Evolutionary conservation across 192 early-diverging fungal species (phyloP).

Genomic region (Linnemannia exigua): DNA sequence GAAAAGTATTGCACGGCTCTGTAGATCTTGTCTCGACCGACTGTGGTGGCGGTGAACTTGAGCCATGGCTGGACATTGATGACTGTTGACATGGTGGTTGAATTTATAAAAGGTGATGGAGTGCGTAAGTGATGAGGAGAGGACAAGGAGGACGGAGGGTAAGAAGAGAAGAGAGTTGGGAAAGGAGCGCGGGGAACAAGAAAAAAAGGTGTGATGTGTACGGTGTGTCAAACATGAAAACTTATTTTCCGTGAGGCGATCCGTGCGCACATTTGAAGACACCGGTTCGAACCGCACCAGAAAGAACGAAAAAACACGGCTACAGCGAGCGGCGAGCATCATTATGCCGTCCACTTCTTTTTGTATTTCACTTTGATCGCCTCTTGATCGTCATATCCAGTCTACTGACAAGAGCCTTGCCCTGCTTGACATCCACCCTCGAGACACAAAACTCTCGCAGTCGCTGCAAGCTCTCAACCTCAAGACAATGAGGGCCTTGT

Average conservation of each 20-base stretch:
- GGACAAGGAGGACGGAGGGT: background rate
- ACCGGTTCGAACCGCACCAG: background rate
- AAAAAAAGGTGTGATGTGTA: background rate
- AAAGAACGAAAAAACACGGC: background rate
- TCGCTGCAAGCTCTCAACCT: conserved; percentile 23
- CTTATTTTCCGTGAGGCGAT: background rate
- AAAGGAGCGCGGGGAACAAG: background rate
- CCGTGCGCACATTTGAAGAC: conserved; percentile 4
- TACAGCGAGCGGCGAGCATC: no score
- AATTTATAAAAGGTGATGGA: background rate
- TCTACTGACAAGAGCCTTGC: conserved; percentile 37
- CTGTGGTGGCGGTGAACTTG: conserved; percentile 71
- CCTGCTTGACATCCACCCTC: conserved; percentile 22
- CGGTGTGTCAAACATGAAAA: background rate
- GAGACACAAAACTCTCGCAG: conserved; percentile 34
- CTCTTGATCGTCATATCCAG: conserved; percentile 42
- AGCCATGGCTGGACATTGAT: conserved; percentile 58
- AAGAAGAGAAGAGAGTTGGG: background rate
- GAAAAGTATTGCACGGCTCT: conserved; percentile 91
- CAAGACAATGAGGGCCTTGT: conserved; percentile 34
- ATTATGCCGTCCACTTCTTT: background rate
- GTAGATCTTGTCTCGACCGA: conserved; percentile 83
- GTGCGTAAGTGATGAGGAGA: background rate
- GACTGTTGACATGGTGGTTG: conserved; percentile 19
- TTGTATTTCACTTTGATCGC: background rate